phyloP scores from a whole-genome alignment of 371 early-diverging fungal species.

The Mucor indicus region DNA sequence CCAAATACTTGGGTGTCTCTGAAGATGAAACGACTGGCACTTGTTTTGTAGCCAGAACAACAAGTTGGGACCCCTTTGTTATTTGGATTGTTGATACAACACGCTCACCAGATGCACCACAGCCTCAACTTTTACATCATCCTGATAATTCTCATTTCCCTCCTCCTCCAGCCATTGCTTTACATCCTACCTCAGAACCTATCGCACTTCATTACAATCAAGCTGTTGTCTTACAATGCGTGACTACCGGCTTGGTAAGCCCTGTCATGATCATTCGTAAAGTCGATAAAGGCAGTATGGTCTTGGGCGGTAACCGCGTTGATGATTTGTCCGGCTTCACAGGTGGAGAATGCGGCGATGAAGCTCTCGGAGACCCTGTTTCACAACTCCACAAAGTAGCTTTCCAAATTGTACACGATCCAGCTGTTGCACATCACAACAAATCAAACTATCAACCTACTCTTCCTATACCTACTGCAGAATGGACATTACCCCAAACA shows the following conservation, averaged over 20 bases:
- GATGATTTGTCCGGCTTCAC: slow-evolving; percentile 55
- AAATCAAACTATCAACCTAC: slow-evolving; percentile 22
- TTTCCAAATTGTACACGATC: slow-evolving; percentile 70
- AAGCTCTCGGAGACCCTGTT: slow-evolving; percentile 63
- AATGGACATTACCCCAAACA: slow-evolving; percentile 43
- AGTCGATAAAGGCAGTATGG: slow-evolving; percentile 80
- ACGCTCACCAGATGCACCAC: slow-evolving; percentile 32
- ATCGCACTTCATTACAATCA: slow-evolving; percentile 83
- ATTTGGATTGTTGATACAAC: slow-evolving; percentile 82
- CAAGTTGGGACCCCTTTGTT: slow-evolving; percentile 85
- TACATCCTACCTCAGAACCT: slow-evolving; percentile 59
- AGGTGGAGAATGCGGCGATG: slow-evolving; percentile 53
- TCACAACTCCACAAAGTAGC: slow-evolving; percentile 91
- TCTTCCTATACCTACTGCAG: slow-evolving; percentile 11
- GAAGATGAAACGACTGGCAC: slow-evolving; percentile 44
- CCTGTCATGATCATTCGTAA: slow-evolving; percentile 83
- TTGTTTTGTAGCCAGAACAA: slow-evolving; percentile 77
- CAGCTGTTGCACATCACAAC: slow-evolving; percentile 35
- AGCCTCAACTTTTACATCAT: slow-evolving; percentile 38
- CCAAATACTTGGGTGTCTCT: slow-evolving; percentile 78
- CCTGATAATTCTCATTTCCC: slow-evolving; percentile 61
- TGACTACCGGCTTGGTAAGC: slow-evolving; percentile 77
- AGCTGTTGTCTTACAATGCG: slow-evolving; percentile 78
- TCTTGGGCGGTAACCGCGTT: slow-evolving; percentile 59
- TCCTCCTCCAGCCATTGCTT: slow-evolving; percentile 74